These are phyloP conservation scores for Pleurotus platypus DNA, from an alignment of 768 basidiomycete genomes.

Conservation along the genomic window DNA sequence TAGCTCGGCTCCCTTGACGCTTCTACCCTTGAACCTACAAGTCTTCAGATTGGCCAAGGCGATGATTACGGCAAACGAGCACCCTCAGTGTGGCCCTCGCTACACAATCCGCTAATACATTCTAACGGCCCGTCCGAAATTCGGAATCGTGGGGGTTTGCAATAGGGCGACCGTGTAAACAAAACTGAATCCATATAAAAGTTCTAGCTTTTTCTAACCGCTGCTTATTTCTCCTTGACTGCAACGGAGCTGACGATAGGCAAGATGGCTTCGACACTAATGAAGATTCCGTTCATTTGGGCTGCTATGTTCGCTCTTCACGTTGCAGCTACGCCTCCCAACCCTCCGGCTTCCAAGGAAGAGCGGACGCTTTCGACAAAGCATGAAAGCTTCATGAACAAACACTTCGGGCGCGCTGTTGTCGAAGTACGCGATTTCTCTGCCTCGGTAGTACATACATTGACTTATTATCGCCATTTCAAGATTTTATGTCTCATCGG, in stretches of 20 bases:
- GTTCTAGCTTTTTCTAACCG: too few relatives aligned
- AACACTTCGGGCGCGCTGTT: constrained; percentile 25
- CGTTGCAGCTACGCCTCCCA: constrained; percentile 42
- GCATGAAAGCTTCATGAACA: constrained; percentile 33
- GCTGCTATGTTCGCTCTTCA: constrained; percentile 41
- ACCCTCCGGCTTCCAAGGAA: constrained; percentile 30
- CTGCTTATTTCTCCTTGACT: too few relatives aligned
- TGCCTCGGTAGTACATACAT: background rate
- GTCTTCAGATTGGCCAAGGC: too few relatives aligned
- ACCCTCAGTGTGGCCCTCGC: too few relatives aligned
- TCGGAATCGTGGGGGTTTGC: too few relatives aligned
- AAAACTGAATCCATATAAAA: too few relatives aligned
- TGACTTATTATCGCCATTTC: constrained; percentile 4
- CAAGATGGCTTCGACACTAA: constrained; percentile 20
- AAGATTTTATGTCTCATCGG: constrained; percentile 35
- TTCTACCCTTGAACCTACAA: too few relatives aligned
- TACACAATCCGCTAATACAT: too few relatives aligned
- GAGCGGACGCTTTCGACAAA: constrained; percentile 30
- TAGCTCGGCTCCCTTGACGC: too few relatives aligned
- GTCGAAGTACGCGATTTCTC: constrained; percentile 30
- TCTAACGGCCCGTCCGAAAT: too few relatives aligned
- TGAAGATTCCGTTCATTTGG: constrained; percentile 41
- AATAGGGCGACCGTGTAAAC: too few relatives aligned
- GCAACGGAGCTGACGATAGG: background rate
- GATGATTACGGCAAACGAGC: too few relatives aligned